A percentile compares a stretch with the other conserved stretches of the same genome.
These are phyloP conservation scores for Aspergillus chevalieri DNA, from an alignment of 2,329 filamentous ascomycete species.

Conservation along the genomic window DNA sequence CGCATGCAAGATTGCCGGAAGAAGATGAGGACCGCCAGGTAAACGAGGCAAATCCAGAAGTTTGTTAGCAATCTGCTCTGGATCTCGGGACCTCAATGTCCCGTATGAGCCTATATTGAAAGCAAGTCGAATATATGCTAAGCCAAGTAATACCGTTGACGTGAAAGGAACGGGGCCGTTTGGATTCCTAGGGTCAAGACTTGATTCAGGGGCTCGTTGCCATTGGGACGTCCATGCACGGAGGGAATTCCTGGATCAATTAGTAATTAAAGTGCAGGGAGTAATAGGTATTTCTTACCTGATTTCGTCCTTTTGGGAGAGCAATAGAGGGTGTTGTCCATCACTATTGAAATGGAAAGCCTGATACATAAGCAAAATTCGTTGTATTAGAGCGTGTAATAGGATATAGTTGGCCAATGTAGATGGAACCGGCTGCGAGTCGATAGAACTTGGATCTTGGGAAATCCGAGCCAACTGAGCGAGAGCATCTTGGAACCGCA, in stretches of 20 bases:
- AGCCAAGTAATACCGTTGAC: constrained; percentile 55
- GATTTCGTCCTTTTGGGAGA: not conserved
- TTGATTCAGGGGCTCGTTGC: constrained; percentile 37
- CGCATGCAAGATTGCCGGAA: constrained; percentile 59
- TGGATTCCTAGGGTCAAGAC: constrained; percentile 20
- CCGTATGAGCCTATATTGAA: constrained; percentile 28
- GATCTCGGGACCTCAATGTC: constrained; percentile 57
- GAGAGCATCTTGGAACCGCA: constrained; percentile 18
- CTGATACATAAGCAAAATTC: constrained; percentile 58
- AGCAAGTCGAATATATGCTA: constrained; percentile 46
- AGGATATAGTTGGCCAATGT: constrained; percentile 60
- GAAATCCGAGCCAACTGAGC: constrained; percentile 6
- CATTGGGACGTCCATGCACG: constrained; percentile 36
- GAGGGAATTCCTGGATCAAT: constrained; percentile 34
- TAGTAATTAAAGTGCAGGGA: constrained; percentile 10
- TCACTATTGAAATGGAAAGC: constrained; percentile 5
- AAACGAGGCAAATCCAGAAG: constrained; percentile 46
- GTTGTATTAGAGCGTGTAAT: constrained; percentile 64
- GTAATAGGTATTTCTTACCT: not conserved
- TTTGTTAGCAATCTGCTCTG: constrained; percentile 37
- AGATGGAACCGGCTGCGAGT: constrained; percentile 18
- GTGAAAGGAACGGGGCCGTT: constrained; percentile 61
- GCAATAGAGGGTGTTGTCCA: not conserved
- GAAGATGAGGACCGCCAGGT: constrained; percentile 48
- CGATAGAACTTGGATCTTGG: not conserved